Conservation (phyloP, 345 rosid genomes). For the Hibiscus mutabilis region DNA sequence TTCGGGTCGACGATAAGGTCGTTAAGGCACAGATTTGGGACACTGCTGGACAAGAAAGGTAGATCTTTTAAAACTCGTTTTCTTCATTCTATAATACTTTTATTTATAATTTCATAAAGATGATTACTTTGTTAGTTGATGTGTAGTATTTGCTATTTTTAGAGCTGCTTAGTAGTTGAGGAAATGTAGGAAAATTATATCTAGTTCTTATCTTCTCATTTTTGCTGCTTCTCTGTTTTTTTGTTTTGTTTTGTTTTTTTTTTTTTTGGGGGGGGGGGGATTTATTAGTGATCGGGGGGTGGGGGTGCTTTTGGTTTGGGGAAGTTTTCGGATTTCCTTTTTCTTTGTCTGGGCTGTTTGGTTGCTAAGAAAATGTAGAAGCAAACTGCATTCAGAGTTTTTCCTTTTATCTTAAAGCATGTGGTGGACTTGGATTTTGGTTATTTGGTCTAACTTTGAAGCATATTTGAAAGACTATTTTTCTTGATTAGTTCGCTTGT, state of each 20-base stretch:
- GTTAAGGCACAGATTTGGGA: conserved; percentile 95
- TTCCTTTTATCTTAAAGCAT: not conserved
- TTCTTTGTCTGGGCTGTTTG: not conserved
- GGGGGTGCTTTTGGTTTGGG: not conserved
- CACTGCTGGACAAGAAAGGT: conserved; percentile 92
- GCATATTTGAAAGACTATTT: not conserved
- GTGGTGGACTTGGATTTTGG: not conserved
- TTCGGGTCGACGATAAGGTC: conserved; percentile 61
- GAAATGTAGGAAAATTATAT: not conserved
- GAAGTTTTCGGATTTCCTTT: not conserved
- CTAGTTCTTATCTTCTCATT: not conserved
- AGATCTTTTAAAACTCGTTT: not conserved
- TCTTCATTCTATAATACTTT: not conserved
- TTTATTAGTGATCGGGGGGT: not conserved
- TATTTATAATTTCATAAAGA: not conserved
- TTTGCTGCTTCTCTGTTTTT: too few relatives aligned
- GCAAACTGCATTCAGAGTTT: not conserved
- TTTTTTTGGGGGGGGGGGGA: not conserved
- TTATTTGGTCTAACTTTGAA: not conserved
- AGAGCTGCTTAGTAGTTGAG: not conserved
- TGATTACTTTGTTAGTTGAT: too few relatives aligned
- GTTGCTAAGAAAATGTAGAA: not conserved
- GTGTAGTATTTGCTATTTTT: not conserved
- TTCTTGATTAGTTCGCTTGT: not conserved
- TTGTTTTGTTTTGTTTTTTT: not conserved